Evolutionary conservation across 345 rosid genomes (phyloP), one percentile per base, ranked within the genome.

Genomic region (Eucalyptus melliodora): DNA sequence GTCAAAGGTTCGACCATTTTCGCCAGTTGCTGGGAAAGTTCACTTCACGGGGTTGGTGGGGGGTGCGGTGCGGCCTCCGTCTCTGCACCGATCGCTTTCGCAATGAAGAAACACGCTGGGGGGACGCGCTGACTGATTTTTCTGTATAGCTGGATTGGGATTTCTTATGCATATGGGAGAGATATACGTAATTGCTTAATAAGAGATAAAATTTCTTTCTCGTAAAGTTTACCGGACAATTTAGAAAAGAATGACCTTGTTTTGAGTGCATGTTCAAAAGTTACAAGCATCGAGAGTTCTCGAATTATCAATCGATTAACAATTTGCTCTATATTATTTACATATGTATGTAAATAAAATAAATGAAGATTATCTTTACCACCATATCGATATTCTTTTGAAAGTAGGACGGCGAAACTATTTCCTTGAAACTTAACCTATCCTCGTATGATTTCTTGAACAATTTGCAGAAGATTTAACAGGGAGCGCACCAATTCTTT

Each of bases 331-430:
- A 62, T 27, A 62, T 30, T 27, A 30, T 62, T 30, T 62, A 62
- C 7, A 30, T 30, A 1, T 0, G 6, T 24, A 0, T 10, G 1
- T 14, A 56, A 24, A 56, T 56, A 10, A 56, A 56, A 56, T 26
- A 24, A 23, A 56, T 24, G 14, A 56, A 56, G 30, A 56, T 56
- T 56, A 56, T 65, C 11, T n/a, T 65, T 65, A 65, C 2, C 11
- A 15, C 3, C 5, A n/a, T n/a, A 8, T 65, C 40, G 10, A 15
- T 65, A 7, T 65, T 69, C 6, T 69, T 69, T 69, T 10, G 11
- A 31, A 77, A 11, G 37, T 37, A 10, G 5, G 15, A 77, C 0
- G 16, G 1, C 8, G 5, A 72, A 3, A 72, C 8, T 19, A 19
- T 10, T 37, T 77, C 27, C 47, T 77, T 77, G 45, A 77, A 37